A percentile compares a stretch with the other conserved stretches of the same genome.
phyloP scores from a whole-genome alignment of 768 basidiomycete species.

The Russula sp. region DNA sequence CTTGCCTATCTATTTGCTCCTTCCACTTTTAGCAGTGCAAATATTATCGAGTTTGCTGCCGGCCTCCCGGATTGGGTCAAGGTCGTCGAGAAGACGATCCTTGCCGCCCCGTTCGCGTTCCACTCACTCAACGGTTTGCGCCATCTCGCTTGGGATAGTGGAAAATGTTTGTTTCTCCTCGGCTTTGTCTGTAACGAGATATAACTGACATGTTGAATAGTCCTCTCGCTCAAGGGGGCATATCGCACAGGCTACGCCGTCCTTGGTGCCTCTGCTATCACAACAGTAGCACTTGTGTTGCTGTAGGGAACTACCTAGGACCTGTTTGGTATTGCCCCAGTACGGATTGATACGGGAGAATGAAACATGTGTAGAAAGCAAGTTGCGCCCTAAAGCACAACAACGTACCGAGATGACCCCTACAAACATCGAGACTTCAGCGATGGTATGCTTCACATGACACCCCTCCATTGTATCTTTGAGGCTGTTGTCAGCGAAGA shows the following conservation, averaged over 20 bases:
- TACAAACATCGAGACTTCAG: background rate
- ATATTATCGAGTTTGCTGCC: conserved; percentile 66
- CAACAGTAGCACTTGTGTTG: conserved; percentile 65
- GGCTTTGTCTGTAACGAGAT: background rate
- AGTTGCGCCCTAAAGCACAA: background rate
- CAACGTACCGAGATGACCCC: too few relatives aligned
- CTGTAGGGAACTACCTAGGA: conserved; percentile 29
- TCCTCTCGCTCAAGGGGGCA: conserved; percentile 71
- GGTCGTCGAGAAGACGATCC: conserved; percentile 64
- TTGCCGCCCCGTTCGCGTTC: conserved; percentile 87
- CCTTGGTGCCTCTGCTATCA: conserved; percentile 67
- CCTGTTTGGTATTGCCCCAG: background rate
- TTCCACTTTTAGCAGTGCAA: conserved; percentile 67
- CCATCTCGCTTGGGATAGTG: conserved; percentile 86
- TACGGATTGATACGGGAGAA: background rate
- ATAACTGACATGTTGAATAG: conserved; percentile 35
- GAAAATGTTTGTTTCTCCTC: conserved; percentile 61
- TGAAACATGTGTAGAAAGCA: background rate
- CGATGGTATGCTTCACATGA: too few relatives aligned
- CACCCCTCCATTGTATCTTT: too few relatives aligned
- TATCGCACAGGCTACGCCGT: conserved; percentile 83
- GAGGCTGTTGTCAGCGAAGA: too few relatives aligned
- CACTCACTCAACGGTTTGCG: conserved; percentile 88
- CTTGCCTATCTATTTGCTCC: conserved; percentile 83
- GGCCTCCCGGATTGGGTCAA: conserved; percentile 74